Base-by-base conservation (phyloP, 495 filamentous ascomycete genomes). In the Podospora pseudocomata region DNA sequence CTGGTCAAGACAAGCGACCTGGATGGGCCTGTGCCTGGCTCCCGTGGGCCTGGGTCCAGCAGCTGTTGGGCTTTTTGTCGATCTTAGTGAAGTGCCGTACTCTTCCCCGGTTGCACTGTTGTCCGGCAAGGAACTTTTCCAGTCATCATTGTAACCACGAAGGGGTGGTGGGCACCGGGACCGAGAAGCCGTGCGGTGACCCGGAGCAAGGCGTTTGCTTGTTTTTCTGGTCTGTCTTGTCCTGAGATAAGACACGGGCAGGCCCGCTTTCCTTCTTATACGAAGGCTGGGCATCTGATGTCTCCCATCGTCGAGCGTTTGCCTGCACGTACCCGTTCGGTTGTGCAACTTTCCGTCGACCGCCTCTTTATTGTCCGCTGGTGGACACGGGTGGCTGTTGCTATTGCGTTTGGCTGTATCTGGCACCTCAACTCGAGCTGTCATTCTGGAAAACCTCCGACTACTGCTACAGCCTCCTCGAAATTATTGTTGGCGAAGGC, bases 321-420 rank as follows among this genome's bases (percentile, higher is more conserved):
- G 39, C 9, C 72, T 75, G 75, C 75, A 71, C 66, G 73, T 67
- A 69, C 66, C 75, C 75, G 75, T 67, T 57, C 66, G 69, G 64
- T 73, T 71, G 74, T 72, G 73, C 69, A 70, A 63, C 72, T 70
- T 62, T 61, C 73, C 73, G 71, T 62, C 70, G 58, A 73, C 69
- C 73, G 65, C 68, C 65, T 34, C 6, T 61, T 71, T 63, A 65
- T 64, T 28, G 56, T 49, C 66, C 16, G 49, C 62, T 34, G 55
- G 65, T 65, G 20, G 67, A 26, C 32, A 30, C 53, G 55, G 65
- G 70, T 67, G 68, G 30, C n/a, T 26, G 20, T 57, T 34, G 34
- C 39, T 56, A 49, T 49, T 26, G 44, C 56, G 4, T 23, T 23
- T 26, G 61, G 63, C 7, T 34, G 54, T 57, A 32, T 60, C 56